A percentile compares a stretch with the other conserved stretches of the same genome.
Evolutionary conservation across 2,329 filamentous ascomycete genomes (phyloP).

Genomic region (Emericellopsis cladophorae): DNA sequence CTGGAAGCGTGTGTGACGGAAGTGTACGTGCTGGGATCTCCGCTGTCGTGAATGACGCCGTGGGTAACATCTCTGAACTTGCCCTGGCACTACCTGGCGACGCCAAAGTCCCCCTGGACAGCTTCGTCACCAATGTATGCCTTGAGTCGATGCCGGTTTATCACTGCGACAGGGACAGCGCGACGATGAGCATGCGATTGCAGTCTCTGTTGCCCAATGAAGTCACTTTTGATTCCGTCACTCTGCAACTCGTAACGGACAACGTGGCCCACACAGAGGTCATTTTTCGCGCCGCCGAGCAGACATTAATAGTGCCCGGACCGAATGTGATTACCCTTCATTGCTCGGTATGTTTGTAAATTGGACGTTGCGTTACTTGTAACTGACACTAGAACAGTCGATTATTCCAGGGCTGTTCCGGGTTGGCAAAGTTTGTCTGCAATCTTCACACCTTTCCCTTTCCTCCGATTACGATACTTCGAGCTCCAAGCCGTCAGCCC

Average conservation of each 20-base stretch:
- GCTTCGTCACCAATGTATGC: constrained; percentile 60
- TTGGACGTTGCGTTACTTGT: not conserved
- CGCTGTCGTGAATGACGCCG: constrained; percentile 18
- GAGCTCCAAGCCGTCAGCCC: no score
- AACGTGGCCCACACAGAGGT: constrained; percentile 49
- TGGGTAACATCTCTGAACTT: constrained; percentile 32
- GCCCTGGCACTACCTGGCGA: constrained; percentile 38
- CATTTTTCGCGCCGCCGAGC: constrained; percentile 14
- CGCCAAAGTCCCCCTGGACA: constrained; percentile 53
- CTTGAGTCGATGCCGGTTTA: constrained; percentile 60
- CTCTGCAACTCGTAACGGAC: constrained; percentile 47
- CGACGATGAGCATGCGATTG: constrained; percentile 55
- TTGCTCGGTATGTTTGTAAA: constrained; percentile 17
- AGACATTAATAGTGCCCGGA: constrained; percentile 30
- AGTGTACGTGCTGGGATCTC: no score
- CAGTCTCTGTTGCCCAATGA: constrained; percentile 61
- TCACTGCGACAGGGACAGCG: constrained; percentile 59
- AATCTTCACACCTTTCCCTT: constrained; percentile 50
- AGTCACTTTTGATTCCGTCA: constrained; percentile 52
- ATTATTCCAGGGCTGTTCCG: constrained; percentile 62
- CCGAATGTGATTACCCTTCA: constrained; percentile 24
- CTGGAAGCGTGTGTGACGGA: no score
- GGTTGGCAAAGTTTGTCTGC: constrained; percentile 58
- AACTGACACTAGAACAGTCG: constrained; percentile 29
- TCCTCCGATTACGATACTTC: constrained; percentile 46